phyloP scores from a whole-genome alignment of 2,329 filamentous ascomycete species.

The Passalora sequoiae region DNA sequence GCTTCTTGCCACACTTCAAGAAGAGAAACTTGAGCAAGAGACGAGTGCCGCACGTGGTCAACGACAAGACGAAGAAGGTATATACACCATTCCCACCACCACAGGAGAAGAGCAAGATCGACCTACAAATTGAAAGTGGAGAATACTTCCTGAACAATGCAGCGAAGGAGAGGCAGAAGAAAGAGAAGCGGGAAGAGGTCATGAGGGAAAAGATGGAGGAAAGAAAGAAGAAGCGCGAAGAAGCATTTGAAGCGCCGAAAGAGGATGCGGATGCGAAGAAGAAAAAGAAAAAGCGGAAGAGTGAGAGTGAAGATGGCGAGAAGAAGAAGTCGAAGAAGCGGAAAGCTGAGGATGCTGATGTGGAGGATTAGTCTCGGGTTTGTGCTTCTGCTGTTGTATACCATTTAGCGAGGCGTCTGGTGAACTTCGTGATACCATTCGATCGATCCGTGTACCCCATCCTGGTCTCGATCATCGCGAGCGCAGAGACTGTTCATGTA shows the following conservation, averaged over 20 bases:
- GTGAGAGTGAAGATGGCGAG: constrained; percentile 37
- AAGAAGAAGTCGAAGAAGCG: constrained; percentile 41
- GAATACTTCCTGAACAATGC: constrained; percentile 95
- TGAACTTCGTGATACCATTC: too few species aligned
- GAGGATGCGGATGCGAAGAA: constrained; percentile 56
- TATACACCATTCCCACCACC: constrained; percentile 97
- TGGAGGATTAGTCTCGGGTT: constrained; percentile 19
- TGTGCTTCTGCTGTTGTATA: not conserved
- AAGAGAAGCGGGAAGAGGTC: constrained; percentile 75
- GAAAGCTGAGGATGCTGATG: constrained; percentile 30
- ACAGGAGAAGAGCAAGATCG: constrained; percentile 98
- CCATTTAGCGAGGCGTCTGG: constrained; percentile 11
- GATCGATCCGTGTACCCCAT: too few species aligned
- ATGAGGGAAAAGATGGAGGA: constrained; percentile 84
- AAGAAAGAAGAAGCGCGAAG: constrained; percentile 76
- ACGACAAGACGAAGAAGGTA: constrained; percentile 85
- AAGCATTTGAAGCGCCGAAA: constrained; percentile 81
- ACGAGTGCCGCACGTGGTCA: constrained; percentile 74
- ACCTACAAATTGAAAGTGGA: constrained; percentile 94
- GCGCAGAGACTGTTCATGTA: too few species aligned
- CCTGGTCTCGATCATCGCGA: too few species aligned
- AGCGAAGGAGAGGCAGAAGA: constrained; percentile 76
- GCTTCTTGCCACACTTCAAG: constrained; percentile 96
- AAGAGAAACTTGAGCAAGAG: constrained; percentile 83
- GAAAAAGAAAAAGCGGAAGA: constrained; percentile 51